Evolutionary conservation across 192 early-diverging fungal species (phyloP), one percentile per base, ranked within the genome.

Genomic region (Paraglomus brasilianum): DNA sequence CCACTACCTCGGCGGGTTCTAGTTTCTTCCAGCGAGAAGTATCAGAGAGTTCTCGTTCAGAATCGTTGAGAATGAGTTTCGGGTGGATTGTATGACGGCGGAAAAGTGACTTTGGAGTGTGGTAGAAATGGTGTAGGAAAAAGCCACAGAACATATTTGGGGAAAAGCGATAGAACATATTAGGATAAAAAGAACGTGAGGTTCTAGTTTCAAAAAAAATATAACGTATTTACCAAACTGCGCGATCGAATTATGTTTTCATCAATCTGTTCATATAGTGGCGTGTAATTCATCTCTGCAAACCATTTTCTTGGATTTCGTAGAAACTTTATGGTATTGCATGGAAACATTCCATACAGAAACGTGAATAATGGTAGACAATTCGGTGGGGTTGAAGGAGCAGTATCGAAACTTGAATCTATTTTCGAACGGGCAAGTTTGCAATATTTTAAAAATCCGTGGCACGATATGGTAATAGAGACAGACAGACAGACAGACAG

Each of bases 1-100:
- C 85, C 44, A 86, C 78, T 62, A 86, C 78, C 62, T 84, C 85
- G 45, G 81, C 81, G 4, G 85, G 82, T 51, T 86, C 85, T 46
- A 86, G 62, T 55, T 86, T 86, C 72, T 81, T 78, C 81, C 81
- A 84, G 30, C 85, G 67, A 5, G 79, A 76, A 5, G 73, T 77
- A 22, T 84, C 77, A 1, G 70, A 63, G 4, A 84, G 40, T 49
- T 86, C 85, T 13, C 75, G 70, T 19, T 78, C 71, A 2, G 55
- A 38, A 46, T 80, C 74, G 62, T 77, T 72, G 2, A 69, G 61
- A 38, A 86, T 65, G 6, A 86, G 24, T 55, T 75, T 82, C 5
- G 85, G 82, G 49, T 86, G 85, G 14, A 86, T 69, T 69, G 80
- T 82, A 59, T 86, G 85, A 40, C 81, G 71, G 58, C 73, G 72